phyloP scores from a whole-genome alignment of 768 basidiomycete genomes.

The Calvatia gigantea region DNA sequence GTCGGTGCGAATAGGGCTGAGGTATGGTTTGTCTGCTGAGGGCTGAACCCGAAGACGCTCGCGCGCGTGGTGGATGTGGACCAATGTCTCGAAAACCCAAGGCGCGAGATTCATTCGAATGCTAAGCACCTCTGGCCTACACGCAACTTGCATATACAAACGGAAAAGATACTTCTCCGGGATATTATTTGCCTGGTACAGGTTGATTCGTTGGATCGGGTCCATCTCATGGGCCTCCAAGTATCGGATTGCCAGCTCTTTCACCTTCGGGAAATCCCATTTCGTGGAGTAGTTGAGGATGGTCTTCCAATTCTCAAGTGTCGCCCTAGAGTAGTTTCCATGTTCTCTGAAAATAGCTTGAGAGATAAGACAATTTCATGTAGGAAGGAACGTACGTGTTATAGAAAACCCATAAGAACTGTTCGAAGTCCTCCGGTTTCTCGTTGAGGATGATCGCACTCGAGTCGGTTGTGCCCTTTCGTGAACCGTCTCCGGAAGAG shows the following conservation, averaged over 20 bases:
- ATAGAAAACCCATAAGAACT: slow-evolving; percentile 60
- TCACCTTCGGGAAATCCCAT: slow-evolving; percentile 11
- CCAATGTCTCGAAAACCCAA: slow-evolving; percentile 51
- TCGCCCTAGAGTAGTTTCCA: slow-evolving; percentile 4
- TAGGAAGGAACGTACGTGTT: slow-evolving; percentile 43
- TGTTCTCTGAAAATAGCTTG: background rate
- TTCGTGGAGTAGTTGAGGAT: background rate
- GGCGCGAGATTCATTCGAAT: slow-evolving; percentile 50
- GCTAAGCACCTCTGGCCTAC: slow-evolving; percentile 45
- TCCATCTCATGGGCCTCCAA: background rate
- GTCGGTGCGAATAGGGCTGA: slow-evolving; percentile 20
- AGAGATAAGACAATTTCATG: background rate
- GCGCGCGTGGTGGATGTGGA: slow-evolving; percentile 47
- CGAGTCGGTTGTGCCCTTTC: slow-evolving; percentile 26
- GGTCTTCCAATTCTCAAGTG: slow-evolving; percentile 3
- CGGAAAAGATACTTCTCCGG: slow-evolving; percentile 46
- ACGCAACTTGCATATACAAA: slow-evolving; percentile 52
- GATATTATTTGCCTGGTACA: slow-evolving; percentile 52
- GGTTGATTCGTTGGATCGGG: slow-evolving; percentile 31
- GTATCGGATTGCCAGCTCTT: slow-evolving; percentile 8
- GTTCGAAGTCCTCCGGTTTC: slow-evolving; percentile 44
- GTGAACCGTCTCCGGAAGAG: slow-evolving; percentile 18
- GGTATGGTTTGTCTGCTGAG: slow-evolving; percentile 13
- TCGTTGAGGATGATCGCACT: slow-evolving; percentile 37
- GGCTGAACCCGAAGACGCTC: slow-evolving; percentile 39